phyloP scores from a whole-genome alignment of 2,329 filamentous ascomycete species.

The Xylaria sp. region DNA sequence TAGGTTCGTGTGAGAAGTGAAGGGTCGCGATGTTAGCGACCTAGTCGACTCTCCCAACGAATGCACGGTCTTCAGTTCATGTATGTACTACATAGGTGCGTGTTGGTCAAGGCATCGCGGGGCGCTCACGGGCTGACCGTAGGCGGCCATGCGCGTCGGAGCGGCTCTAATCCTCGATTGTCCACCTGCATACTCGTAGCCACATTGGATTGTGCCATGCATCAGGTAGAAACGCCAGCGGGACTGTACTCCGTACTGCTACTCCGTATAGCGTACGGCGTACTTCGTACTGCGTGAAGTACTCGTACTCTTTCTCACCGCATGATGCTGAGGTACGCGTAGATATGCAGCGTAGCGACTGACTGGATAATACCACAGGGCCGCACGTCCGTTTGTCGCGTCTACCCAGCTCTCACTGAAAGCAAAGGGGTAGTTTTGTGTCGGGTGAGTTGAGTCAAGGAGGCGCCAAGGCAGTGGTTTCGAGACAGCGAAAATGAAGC shows the following conservation, averaged over 20 bases:
- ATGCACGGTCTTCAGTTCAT: neutral
- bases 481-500: constrained; percentile 8
- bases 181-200: neutral
- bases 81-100: too few relatives aligned
- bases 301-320: neutral
- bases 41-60: neutral
- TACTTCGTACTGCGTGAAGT: neutral
- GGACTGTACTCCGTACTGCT: too few relatives aligned
- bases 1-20: constrained; percentile 1
- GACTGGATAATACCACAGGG: constrained; percentile 5
- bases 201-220: neutral
- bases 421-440: constrained; percentile 4
- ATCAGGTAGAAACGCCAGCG: neutral
- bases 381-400: neutral
- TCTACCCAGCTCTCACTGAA: constrained; percentile 11
- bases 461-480: neutral
- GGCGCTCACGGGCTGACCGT: neutral
- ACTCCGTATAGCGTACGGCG: neutral
- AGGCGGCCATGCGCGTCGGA: constrained; percentile 14
- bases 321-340: neutral
- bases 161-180: neutral
- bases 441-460: neutral
- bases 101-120: neutral
- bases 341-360: neutral
- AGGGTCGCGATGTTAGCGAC: constrained; percentile 9